Evolutionary conservation across 1,284 basidiomycete genomes (phyloP).

Genomic region (Marasmius oreades): DNA sequence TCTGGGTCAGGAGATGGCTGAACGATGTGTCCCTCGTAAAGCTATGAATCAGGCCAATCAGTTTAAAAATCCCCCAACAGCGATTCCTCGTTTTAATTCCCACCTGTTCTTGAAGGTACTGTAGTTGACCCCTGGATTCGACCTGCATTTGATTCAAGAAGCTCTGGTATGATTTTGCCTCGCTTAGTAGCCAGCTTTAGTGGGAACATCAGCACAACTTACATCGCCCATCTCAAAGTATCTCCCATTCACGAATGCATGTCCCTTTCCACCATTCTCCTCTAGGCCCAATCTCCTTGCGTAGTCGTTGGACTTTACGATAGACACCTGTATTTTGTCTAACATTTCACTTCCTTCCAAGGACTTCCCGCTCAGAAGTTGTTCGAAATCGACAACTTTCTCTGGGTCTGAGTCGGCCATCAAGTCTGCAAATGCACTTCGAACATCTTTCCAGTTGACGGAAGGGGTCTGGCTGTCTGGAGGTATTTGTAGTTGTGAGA

Average conservation of each 20-base stretch:
- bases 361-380: constrained; percentile 34
- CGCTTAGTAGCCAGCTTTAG: not conserved
- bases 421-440: constrained; percentile 39
- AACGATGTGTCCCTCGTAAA: constrained; percentile 59
- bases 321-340: not conserved
- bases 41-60: constrained; percentile 32
- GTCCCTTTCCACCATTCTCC: constrained; percentile 43
- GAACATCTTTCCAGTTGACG: constrained; percentile 45
- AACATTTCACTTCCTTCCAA: not conserved
- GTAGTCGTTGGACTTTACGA: constrained; percentile 49
- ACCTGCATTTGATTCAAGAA: constrained; percentile 65
- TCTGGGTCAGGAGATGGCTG: not conserved
- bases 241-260: constrained; percentile 88
- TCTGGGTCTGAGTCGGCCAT: constrained; percentile 16
- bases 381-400: constrained; percentile 32
- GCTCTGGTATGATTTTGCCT: constrained; percentile 38
- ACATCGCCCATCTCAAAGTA: constrained; percentile 72
- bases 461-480: constrained; percentile 28
- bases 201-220: constrained; percentile 26
- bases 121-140: constrained; percentile 59
- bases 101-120: constrained; percentile 72
- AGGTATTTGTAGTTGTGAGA: constrained; percentile 33
- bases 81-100: constrained; percentile 15
- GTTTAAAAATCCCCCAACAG: constrained; percentile 5
- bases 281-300: constrained; percentile 43